Percentiles rank a stretch among this genome's conserved stretches.
Evolutionary conservation across 805 yeast genomes (phyloP).

Genomic region (Ogataea nitratoaversa): DNA sequence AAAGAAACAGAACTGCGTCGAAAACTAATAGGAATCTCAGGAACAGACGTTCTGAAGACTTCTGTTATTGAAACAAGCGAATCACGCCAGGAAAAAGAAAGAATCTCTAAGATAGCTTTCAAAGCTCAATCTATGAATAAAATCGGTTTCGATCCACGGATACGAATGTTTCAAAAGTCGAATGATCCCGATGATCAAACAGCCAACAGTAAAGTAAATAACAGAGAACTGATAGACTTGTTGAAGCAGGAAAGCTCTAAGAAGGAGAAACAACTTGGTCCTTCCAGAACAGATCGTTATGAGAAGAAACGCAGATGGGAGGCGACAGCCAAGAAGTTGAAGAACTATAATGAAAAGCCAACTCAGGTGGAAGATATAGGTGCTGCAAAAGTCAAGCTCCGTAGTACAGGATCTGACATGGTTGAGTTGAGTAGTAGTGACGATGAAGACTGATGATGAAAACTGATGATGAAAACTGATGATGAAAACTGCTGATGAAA

Average conservation of each 20-base stretch:
- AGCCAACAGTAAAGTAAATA: not conserved
- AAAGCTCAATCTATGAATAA: slow-evolving; percentile 18
- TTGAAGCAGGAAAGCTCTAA: slow-evolving; percentile 10
- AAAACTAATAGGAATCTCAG: slow-evolving; percentile 27
- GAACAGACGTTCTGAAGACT: slow-evolving; percentile 19
- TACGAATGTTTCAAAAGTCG: slow-evolving; percentile 16
- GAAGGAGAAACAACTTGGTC: slow-evolving; percentile 14
- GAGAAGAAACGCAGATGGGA: slow-evolving; percentile 14
- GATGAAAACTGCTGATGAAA: no score
- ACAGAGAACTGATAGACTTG: slow-evolving; percentile 5
- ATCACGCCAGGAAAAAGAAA: slow-evolving; percentile 17
- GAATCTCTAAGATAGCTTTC: slow-evolving; percentile 26
- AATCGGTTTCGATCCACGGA: slow-evolving; percentile 30
- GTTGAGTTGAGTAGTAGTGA: slow-evolving; percentile 12
- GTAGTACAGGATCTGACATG: no score
- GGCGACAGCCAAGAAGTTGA: slow-evolving; percentile 2
- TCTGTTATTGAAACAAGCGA: slow-evolving; percentile 16
- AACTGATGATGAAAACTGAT: no score
- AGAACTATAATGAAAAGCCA: not conserved
- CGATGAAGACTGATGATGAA: no score
- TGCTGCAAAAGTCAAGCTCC: not conserved
- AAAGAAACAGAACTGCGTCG: slow-evolving; percentile 29
- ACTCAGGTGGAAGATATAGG: not conserved
- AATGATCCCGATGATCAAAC: not conserved
- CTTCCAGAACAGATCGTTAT: slow-evolving; percentile 15